Base-by-base conservation (phyloP, 2,329 filamentous ascomycete genomes). In the Chaetomiaceae sp. region DNA sequence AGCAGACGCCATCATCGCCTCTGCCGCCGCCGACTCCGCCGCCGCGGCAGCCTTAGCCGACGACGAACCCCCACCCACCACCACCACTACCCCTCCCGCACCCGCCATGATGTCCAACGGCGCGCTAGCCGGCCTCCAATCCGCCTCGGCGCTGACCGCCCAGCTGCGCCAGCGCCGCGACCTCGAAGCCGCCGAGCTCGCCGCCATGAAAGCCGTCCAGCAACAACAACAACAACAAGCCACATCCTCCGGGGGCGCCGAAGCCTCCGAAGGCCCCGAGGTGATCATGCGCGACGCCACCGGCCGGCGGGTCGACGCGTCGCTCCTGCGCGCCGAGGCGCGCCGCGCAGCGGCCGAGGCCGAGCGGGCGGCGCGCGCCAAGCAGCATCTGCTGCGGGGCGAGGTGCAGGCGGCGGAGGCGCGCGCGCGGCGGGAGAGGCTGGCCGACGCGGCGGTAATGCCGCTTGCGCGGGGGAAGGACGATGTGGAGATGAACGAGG, bases 221-320 rank as follows among this genome's bases (percentile, higher is more conserved):
- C 35, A 38, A 33, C 14, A 10, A 11, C 58, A 56, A 32, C 49
- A 52, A 58, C 53, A 51, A 66, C 65, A 57, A 56, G 9, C 22
- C 22, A 5, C 22, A 24, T n/a, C 22, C 22, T 6, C 22, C 22
- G 9, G 6, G 6, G 22, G 9, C 22, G 22, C 5, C 22, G 22
- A 24, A 5, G 6, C 22, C 22, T 5, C 22, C 5, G 62, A 57
- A 15, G 51, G 49, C 17, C n/a, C n/a, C n/a, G n/a, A n/a, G n/a
- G 95, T 91, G 0, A 89, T 96, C 19, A 96, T 97, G 64, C 86
- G 93, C 58, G 93, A 98, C 67, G 93, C 94, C 10, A 93, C 86
- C 3, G 93, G 93, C 11, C 79, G 90, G n/a, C 83, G 95, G 45
- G 90, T 98, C 53, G 95, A 98, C 60, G 79, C 97, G 19, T 83